phyloP scores from a whole-genome alignment of 768 basidiomycete genomes.

The Boletus vinaceobasis region DNA sequence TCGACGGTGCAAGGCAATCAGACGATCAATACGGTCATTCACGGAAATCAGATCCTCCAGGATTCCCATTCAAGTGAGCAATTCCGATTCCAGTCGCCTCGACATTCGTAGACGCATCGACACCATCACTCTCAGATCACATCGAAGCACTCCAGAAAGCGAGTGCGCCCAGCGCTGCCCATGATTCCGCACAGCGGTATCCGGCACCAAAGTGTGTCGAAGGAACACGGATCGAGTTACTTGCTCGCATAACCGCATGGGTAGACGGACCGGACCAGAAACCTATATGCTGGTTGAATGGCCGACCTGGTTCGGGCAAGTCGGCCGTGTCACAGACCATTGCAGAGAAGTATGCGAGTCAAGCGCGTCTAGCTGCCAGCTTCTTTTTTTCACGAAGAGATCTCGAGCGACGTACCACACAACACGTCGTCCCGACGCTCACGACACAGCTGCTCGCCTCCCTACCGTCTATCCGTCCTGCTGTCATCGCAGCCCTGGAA shows the following conservation, averaged over 20 bases:
- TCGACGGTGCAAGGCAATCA: conserved; percentile 10
- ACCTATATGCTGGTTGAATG: conserved; percentile 24
- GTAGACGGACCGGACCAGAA: conserved; percentile 6
- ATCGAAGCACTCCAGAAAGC: conserved; percentile 13
- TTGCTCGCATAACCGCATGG: too few relatives aligned
- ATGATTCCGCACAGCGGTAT: conserved; percentile 19
- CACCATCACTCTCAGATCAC: conserved; percentile 2
- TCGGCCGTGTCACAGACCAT: conserved; percentile 32
- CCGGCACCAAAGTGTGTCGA: conserved; percentile 22
- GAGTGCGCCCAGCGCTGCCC: conserved; percentile 16
- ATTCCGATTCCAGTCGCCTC: too few relatives aligned
- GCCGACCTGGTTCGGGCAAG: conserved; percentile 25
- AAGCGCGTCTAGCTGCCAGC: conserved; percentile 29
- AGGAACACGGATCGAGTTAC: too few relatives aligned
- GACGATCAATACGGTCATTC: conserved; percentile 12
- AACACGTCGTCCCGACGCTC: conserved; percentile 30
- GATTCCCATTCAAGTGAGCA: conserved; percentile 6
- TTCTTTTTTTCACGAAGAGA: conserved; percentile 37
- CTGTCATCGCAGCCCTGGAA: conserved; percentile 23
- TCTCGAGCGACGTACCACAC: conserved; percentile 19
- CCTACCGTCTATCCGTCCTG: conserved; percentile 20
- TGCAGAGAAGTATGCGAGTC: conserved; percentile 21
- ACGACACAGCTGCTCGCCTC: conserved; percentile 28
- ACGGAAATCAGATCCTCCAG: conserved; percentile 17
- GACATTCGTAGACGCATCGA: too few relatives aligned